Evolutionary conservation across 345 rosid genomes (phyloP).

Genomic region (Luvunga scandens): DNA sequence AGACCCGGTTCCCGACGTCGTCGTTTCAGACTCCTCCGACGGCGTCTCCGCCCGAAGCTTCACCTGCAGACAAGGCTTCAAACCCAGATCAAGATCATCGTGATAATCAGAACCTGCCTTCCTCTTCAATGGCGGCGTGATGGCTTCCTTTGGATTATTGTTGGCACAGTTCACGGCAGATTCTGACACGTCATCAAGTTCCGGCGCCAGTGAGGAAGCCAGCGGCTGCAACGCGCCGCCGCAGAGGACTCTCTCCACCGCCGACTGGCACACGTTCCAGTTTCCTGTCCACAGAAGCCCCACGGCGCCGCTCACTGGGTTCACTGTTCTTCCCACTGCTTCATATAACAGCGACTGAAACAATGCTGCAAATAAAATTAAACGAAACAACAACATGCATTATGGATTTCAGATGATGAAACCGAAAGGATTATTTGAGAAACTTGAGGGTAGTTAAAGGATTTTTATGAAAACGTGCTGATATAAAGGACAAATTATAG

Average conservation of each 20-base stretch:
- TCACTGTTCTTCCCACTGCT: conserved; percentile 64
- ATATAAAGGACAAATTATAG: no score
- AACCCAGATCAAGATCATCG: conserved; percentile 18
- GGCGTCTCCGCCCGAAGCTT: conserved; percentile 29
- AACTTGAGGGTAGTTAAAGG: no score
- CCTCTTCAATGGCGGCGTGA: conserved; percentile 17
- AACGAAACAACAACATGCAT: not conserved
- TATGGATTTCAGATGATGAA: not conserved
- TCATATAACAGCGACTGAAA: conserved; percentile 66
- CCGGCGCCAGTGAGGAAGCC: conserved; percentile 29
- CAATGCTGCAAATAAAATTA: conserved; percentile 39
- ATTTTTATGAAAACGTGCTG: no score
- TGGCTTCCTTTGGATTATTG: not conserved
- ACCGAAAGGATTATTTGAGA: no score
- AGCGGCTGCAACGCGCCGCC: conserved; percentile 50
- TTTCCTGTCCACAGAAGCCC: conserved; percentile 72
- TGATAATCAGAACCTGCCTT: conserved; percentile 12
- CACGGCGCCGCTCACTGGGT: conserved; percentile 71
- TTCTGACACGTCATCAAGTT: conserved; percentile 17
- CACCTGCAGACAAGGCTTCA: conserved; percentile 22
- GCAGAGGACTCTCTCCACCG: conserved; percentile 57
- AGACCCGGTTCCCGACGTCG: conserved; percentile 22
- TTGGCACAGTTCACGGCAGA: not conserved
- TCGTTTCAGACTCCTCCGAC: conserved; percentile 54
- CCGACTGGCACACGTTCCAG: conserved; percentile 59